These are phyloP conservation scores for Drechslera avenae DNA, from an alignment of 2,329 filamentous ascomycete genomes.

Conservation along the genomic window DNA sequence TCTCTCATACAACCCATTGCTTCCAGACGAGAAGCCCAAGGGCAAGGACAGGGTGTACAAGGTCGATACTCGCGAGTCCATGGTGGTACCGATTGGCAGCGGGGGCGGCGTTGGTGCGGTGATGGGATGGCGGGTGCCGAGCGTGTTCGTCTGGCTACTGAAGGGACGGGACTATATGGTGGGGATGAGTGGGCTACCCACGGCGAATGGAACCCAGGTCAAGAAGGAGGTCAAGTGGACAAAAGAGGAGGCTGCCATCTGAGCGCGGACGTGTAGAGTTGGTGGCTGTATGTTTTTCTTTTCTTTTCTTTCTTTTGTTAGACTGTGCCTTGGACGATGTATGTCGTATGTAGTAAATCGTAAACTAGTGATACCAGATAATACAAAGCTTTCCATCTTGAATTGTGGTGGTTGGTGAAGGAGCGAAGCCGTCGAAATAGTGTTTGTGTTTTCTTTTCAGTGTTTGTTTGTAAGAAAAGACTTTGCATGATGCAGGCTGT, in stretches of 20 bases:
- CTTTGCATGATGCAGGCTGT: no score
- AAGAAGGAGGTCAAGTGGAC: slow-evolving; percentile 37
- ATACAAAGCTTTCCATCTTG: no score
- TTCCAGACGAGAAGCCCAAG: slow-evolving; percentile 26
- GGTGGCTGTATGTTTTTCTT: not conserved
- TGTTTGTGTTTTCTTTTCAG: not conserved
- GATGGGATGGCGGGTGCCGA: slow-evolving; percentile 48
- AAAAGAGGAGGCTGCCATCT: slow-evolving; percentile 30
- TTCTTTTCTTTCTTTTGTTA: not conserved
- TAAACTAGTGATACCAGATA: no score
- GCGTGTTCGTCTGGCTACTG: slow-evolving; percentile 46
- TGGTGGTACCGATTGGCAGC: slow-evolving; percentile 42
- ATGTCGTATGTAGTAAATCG: no score
- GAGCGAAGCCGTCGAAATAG: no score
- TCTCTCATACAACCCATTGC: slow-evolving; percentile 31
- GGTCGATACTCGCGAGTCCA: slow-evolving; percentile 27
- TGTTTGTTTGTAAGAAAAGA: no score
- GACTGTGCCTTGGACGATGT: no score
- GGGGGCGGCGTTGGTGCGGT: slow-evolving; percentile 42
- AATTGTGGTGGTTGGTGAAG: no score
- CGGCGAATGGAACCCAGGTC: slow-evolving; percentile 24
- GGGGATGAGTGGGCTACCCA: slow-evolving; percentile 20
- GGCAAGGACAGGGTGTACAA: slow-evolving; percentile 36
- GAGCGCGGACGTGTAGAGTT: not conserved
- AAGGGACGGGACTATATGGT: slow-evolving; percentile 52